Base-by-base conservation (phyloP, 2,329 filamentous ascomycete genomes). In the Penicillium sp. region DNA sequence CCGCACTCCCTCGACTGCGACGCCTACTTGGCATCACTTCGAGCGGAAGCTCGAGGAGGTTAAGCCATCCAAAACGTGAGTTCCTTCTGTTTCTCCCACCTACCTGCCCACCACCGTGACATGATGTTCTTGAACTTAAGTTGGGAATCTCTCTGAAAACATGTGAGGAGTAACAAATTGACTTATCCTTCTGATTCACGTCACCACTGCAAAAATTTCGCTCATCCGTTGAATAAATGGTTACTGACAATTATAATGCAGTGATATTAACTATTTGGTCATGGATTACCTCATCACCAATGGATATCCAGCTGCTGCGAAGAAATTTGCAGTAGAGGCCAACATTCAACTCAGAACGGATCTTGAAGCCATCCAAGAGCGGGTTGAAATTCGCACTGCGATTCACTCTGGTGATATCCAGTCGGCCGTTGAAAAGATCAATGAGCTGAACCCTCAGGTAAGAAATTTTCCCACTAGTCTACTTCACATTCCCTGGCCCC, bases 131-230 rank as follows among this genome's bases (percentile, higher is more conserved):
- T 84, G 66, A 57, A 87, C 87, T 90, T 88, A 95, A 96, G 84
- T 86, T 99, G 94, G 94, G 94, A 99, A 99, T 99, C 94, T 99
- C 95, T 99, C 94, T 89, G 90, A 97, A 90, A 83, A 77, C 80
- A 78, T 77, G 83, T 99, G 94, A 90, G 88, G 94, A 99, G 86
- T 91, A 86, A 76, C 81, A 79, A 82, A 47, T 47, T 90, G 87
- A 89, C 85, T 88, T 89, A 86, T 85, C 78, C 83, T 82, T 86
- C 85, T 88, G 86, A 89, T 69, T 66, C 66, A 64, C 61, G 61
- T 58, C 72, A 56, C 37, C 46, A 13, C 32, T 48, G 49, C 35
- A 46, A 18, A n/a, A 7, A 31, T 57, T 20, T 46, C 50, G 50
- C 43, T 43, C n/a, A 35, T 52, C 31, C 13, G 26, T 56, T 35